Evolutionary conservation across 2,329 filamentous ascomycete genomes (phyloP), one percentile per base, ranked within the genome.

Genomic region (Leptographium radiaticola): DNA sequence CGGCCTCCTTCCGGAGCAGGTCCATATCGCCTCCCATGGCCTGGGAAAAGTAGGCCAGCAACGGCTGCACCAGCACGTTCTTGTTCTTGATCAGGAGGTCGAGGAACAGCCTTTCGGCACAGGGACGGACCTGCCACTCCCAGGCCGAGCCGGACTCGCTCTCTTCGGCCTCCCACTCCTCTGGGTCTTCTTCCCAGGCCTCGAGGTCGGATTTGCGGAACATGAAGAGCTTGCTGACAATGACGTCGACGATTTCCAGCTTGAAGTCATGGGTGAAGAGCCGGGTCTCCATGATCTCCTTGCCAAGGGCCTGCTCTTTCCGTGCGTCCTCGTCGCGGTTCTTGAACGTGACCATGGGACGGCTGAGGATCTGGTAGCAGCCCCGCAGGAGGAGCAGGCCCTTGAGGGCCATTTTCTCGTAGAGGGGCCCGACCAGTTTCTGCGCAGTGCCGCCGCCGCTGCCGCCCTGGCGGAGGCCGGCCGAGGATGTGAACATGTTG

Each of bases 121-220:
- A 97, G 2, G 90, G 88, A 36, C 91, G 83, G 52, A 97, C 84
- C 55, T 91, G 87, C 72, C 90, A 96, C 63, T 97, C 89, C 77
- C 87, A 97, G 1, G 86, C 87, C 60, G 89, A 87, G 39, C 86
- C 83, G 56, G 87, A 81, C 56, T 84, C 86, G 62, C 94, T 89
- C 71, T 96, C 89, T 62, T 85, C 83, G 59, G 87, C 84, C 67
- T 96, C 91, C 90, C 93, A 98, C 53, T 94, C 89, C 66, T 98
- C 89, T 0, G 91, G 89, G 55, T 95, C 89, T 63, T 94, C 86
- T 64, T 94, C 86, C 93, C 93, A 98, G 55, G 89, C 86, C 57
- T 89, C 83, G 1, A 97, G 77, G 67, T 98, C 93, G 51, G 82
- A 81, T 56, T 86, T 80, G 38, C 89, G 81, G 66, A 97, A 93